Conservation (phyloP, 345 rosid species). For the Schrenkiella parvula region DNA sequence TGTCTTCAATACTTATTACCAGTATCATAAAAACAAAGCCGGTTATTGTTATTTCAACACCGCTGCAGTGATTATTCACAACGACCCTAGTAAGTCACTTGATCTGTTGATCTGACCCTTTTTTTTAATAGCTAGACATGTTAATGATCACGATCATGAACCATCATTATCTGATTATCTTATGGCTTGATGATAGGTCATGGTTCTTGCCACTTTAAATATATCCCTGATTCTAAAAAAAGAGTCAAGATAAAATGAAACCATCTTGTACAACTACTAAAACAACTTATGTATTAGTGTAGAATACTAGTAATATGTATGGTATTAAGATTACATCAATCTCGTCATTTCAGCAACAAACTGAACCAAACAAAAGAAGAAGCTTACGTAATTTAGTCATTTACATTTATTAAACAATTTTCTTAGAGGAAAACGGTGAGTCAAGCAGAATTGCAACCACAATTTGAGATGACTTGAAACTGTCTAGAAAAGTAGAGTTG, state of each 20-base stretch:
- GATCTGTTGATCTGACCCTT: neutral
- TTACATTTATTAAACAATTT: neutral
- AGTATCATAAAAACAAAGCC: conserved; percentile 42
- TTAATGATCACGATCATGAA: neutral
- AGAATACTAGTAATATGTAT: neutral
- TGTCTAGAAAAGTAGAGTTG: conserved; percentile 62
- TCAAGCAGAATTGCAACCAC: neutral
- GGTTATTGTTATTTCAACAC: conserved; percentile 59
- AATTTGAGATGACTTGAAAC: conserved; percentile 4
- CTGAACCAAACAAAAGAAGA: neutral
- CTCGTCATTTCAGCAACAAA: neutral
- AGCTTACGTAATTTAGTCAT: neutral
- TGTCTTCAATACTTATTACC: conserved; percentile 71
- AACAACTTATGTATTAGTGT: neutral
- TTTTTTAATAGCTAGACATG: neutral
- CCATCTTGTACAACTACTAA: neutral
- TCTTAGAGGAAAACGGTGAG: neutral
- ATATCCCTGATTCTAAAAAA: conserved; percentile 18
- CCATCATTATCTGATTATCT: neutral
- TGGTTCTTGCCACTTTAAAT: conserved; percentile 40
- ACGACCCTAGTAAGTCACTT: conserved; percentile 54
- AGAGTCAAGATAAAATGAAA: neutral
- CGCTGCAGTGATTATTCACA: conserved; percentile 52
- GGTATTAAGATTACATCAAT: neutral
- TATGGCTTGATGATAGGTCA: conserved; percentile 41